phyloP scores from a whole-genome alignment of 805 yeast species.

The Candida stauntonica region DNA sequence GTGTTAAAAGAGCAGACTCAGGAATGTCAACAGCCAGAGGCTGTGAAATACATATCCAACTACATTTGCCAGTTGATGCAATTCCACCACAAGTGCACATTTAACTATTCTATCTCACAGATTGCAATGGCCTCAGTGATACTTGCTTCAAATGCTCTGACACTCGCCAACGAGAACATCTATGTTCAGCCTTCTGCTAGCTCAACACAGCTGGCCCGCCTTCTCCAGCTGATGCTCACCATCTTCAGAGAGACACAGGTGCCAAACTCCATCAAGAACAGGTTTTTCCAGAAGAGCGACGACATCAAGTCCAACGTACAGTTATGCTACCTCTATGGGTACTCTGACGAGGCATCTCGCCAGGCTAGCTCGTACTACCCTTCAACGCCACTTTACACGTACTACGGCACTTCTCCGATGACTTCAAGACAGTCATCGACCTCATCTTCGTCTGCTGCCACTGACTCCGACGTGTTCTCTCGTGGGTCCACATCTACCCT shows the following conservation, averaged over 20 bases:
- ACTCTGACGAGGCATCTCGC: slow-evolving; percentile 25
- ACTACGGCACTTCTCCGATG: slow-evolving; percentile 12
- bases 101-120: slow-evolving; percentile 41
- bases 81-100: slow-evolving; percentile 55
- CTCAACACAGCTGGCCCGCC: slow-evolving; percentile 17
- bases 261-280: slow-evolving; percentile 42
- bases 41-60: slow-evolving; percentile 51
- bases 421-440: slow-evolving; percentile 20
- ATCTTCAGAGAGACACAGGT: slow-evolving; percentile 16
- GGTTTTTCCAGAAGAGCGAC: slow-evolving; percentile 35
- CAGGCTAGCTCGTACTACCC: slow-evolving; percentile 12
- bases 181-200: slow-evolving; percentile 23
- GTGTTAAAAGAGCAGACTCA: slow-evolving; percentile 33
- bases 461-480: slow-evolving; percentile 15
- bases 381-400: slow-evolving; percentile 19
- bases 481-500: slow-evolving; percentile 18
- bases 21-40: slow-evolving; percentile 23
- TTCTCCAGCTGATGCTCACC: slow-evolving; percentile 22
- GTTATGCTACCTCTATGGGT: slow-evolving; percentile 14
- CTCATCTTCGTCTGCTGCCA: slow-evolving; percentile 9
- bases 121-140: slow-evolving; percentile 49
- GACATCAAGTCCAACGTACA: slow-evolving; percentile 15
- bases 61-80: slow-evolving; percentile 64
- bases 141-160: slow-evolving; percentile 41
- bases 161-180: slow-evolving; percentile 24